Evolutionary conservation across 1,139 yeast species (phyloP).

Genomic region (Yamadazyma pseudoaaseri): DNA sequence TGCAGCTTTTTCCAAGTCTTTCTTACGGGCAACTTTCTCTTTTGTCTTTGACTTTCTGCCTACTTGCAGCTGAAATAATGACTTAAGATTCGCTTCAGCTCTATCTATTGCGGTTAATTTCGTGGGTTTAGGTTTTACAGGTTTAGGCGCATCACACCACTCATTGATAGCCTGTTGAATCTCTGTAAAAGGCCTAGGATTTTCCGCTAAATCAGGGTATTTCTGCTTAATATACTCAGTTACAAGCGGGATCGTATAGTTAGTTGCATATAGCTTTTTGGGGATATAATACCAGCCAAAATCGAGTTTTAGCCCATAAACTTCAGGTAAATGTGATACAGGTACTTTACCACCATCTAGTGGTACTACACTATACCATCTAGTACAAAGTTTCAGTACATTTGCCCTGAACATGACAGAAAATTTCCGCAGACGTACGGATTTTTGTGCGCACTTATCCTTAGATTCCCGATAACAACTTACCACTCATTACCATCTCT

Average conservation of each 20-base stretch:
- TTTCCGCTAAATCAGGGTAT: conserved; percentile 11
- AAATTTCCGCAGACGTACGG: no score
- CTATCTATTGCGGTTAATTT: conserved; percentile 20
- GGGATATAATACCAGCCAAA: conserved; percentile 38
- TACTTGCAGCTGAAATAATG: conserved; percentile 23
- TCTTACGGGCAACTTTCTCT: conserved; percentile 3
- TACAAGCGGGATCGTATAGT: conserved; percentile 26
- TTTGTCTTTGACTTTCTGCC: background rate
- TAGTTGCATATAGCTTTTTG: conserved; percentile 22
- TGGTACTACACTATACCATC: no score
- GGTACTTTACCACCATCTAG: no score
- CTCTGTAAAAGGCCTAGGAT: conserved; percentile 6
- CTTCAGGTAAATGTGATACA: conserved; percentile 14
- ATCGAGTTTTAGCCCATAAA: conserved; percentile 22
- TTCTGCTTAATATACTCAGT: conserved; percentile 9
- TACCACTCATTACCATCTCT: no score
- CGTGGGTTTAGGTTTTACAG: conserved; percentile 19
- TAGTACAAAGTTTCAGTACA: no score
- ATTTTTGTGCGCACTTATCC: no score
- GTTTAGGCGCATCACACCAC: conserved; percentile 21
- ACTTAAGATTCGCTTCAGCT: conserved; percentile 17
- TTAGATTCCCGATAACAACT: no score
- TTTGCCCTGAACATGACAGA: no score
- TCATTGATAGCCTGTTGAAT: conserved; percentile 23
- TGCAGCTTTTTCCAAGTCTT: background rate